phyloP scores from a whole-genome alignment of 306 rosid genomes.

The Lupinus albus region DNA sequence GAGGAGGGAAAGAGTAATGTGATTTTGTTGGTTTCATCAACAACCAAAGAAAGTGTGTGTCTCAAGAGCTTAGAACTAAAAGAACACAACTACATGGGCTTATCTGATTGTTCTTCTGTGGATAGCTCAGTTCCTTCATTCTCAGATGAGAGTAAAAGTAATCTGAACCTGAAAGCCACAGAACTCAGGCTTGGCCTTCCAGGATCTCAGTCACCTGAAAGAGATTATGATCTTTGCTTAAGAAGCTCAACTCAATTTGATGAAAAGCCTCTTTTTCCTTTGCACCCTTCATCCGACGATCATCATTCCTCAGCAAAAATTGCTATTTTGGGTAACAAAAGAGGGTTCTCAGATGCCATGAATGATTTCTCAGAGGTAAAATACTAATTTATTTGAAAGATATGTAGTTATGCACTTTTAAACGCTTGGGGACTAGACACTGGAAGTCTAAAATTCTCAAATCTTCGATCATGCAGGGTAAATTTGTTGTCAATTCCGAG shows the following conservation, averaged over 20 bases:
- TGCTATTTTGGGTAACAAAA: conserved; percentile 70
- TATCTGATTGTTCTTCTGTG: conserved; percentile 73
- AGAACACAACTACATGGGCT: conserved; percentile 80
- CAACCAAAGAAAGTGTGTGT: conserved; percentile 53
- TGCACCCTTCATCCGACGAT: conserved; percentile 58
- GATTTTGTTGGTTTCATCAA: conserved; percentile 61
- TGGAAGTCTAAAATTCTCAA: conserved; percentile 21
- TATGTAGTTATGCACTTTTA: conserved; percentile 23
- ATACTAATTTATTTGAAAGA: conserved; percentile 26
- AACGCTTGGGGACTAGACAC: conserved; percentile 2
- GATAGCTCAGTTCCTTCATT: conserved; percentile 64
- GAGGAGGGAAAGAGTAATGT: conserved; percentile 70
- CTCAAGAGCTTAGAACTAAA: conserved; percentile 52
- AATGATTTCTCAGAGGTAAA: conserved; percentile 70
- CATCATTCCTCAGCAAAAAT: conserved; percentile 55
- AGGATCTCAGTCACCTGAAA: conserved; percentile 77
- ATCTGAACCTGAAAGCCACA: conserved; percentile 75
- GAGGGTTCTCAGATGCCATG: conserved; percentile 87
- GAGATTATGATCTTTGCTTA: conserved; percentile 53
- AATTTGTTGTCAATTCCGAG: conserved; percentile 53
- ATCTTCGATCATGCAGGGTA: conserved; percentile 57
- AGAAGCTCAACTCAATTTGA: conserved; percentile 60
- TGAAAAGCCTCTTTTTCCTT: conserved; percentile 66
- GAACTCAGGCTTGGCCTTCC: conserved; percentile 89
- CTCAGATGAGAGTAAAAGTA: conserved; percentile 53